A percentile compares a stretch with the other conserved stretches of the same genome.
Evolutionary conservation across 2,329 filamentous ascomycete species (phyloP).

Genomic region (Botrytis deweyae): DNA sequence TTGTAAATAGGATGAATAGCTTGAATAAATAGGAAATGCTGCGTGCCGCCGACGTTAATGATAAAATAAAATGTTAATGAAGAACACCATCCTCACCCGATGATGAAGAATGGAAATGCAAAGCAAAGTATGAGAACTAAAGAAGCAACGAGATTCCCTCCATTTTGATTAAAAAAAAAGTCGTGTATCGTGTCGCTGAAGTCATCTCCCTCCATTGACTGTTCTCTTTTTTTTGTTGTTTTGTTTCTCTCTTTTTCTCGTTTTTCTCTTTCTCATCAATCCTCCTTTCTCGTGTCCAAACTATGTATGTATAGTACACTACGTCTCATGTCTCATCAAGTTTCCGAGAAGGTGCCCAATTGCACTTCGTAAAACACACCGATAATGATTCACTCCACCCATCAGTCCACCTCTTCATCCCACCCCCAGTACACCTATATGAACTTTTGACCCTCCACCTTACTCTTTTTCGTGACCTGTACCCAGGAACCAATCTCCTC

Average conservation of each 20-base stretch:
- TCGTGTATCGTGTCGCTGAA: neutral
- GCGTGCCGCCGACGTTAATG: neutral
- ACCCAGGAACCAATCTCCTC: constrained; percentile 56
- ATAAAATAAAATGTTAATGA: neutral
- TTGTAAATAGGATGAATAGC: neutral
- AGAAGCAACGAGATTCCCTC: neutral
- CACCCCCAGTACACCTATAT: neutral
- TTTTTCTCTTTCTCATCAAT: neutral
- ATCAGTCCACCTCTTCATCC: too few species aligned
- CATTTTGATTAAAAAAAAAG: neutral
- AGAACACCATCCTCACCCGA: neutral
- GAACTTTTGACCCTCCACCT: constrained; percentile 11
- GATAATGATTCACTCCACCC: too few species aligned
- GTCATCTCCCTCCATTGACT: neutral
- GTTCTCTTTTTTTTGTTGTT: neutral
- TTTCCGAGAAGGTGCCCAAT: neutral
- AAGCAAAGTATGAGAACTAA: neutral
- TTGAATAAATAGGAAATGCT: neutral
- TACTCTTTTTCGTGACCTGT: constrained; percentile 44
- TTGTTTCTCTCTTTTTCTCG: neutral
- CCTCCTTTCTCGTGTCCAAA: neutral
- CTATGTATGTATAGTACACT: neutral
- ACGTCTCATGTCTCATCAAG: neutral
- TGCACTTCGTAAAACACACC: neutral
- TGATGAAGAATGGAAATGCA: neutral